Evolutionary conservation across 2,329 filamentous ascomycete genomes (phyloP).

Genomic region (Dothideomycetes sp.): DNA sequence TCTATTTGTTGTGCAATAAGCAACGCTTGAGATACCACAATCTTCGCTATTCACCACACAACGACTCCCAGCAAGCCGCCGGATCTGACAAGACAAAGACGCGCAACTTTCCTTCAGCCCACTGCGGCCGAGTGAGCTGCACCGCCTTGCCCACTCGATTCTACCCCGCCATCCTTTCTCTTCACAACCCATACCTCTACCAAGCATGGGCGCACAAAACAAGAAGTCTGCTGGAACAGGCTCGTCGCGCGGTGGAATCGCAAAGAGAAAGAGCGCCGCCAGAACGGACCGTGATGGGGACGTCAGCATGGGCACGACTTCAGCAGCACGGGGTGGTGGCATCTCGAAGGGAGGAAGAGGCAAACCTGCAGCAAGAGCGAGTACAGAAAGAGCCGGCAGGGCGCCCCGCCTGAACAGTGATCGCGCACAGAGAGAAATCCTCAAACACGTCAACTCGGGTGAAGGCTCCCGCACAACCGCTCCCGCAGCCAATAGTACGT

Average conservation of each 20-base stretch:
- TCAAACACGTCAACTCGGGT: conserved; percentile 18
- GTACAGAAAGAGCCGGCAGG: conserved; percentile 13
- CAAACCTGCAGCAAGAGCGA: not conserved
- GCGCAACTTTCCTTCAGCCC: not conserved
- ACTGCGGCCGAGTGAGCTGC: too few relatives aligned
- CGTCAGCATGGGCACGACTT: conserved; percentile 44
- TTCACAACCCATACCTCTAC: not conserved
- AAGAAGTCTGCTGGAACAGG: conserved; percentile 2
- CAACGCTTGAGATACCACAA: too few relatives aligned
- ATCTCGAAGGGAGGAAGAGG: conserved; percentile 13
- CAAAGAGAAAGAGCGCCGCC: conserved; percentile 11
- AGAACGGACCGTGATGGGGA: conserved; percentile 49
- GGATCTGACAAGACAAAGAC: not conserved
- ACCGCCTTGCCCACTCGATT: not conserved
- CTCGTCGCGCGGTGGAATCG: conserved; percentile 9
- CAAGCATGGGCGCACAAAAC: conserved; percentile 5
- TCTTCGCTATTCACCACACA: too few relatives aligned
- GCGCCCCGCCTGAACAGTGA: conserved; percentile 8
- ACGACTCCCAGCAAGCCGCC: too few relatives aligned
- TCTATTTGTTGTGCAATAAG: too few relatives aligned
- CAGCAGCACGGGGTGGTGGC: conserved; percentile 19
- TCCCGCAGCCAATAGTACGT: conserved; percentile 3
- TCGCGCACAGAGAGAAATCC: conserved; percentile 16
- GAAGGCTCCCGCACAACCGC: conserved; percentile 13
- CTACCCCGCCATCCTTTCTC: not conserved